These are phyloP conservation scores for Tympanopsis confertula DNA, from an alignment of 2,329 filamentous ascomycete genomes.

Conservation along the genomic window DNA sequence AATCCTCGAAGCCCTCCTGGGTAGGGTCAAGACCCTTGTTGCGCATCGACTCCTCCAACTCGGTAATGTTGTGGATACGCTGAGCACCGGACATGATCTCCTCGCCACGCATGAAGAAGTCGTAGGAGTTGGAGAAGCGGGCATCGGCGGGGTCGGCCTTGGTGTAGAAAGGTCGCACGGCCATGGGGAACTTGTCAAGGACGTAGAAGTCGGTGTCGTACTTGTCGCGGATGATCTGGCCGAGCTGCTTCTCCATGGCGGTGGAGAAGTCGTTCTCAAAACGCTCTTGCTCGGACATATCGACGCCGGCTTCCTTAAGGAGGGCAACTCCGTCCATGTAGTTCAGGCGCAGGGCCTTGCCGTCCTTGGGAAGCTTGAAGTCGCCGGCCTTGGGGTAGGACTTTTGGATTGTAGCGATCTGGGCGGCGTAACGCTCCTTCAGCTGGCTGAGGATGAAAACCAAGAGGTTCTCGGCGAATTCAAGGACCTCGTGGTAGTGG, in stretches of 20 bases:
- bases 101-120: constrained; percentile 62
- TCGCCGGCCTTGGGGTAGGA: constrained; percentile 35
- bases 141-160: constrained; percentile 40
- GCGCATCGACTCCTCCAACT: constrained; percentile 44
- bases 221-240: constrained; percentile 40
- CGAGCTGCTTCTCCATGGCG: constrained; percentile 40
- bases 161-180: constrained; percentile 56
- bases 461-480: constrained; percentile 32
- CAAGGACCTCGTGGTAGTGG: constrained; percentile 36
- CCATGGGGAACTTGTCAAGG: constrained; percentile 54
- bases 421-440: constrained; percentile 4
- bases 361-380: constrained; percentile 33
- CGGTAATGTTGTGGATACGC: constrained; percentile 50
- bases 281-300: constrained; percentile 31
- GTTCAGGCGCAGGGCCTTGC: constrained; percentile 32
- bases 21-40: constrained; percentile 47
- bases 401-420: constrained; percentile 31
- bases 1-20: constrained; percentile 47
- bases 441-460: constrained; percentile 27
- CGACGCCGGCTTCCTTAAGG: constrained; percentile 33
- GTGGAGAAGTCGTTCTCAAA: constrained; percentile 33
- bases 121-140: constrained; percentile 48
- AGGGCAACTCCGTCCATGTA: constrained; percentile 34
- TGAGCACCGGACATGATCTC: constrained; percentile 59
- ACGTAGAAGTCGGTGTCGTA: constrained; percentile 60